Evolutionary conservation across 2,329 filamentous ascomycete genomes (phyloP).

Genomic region (Aspergillus proliferans): DNA sequence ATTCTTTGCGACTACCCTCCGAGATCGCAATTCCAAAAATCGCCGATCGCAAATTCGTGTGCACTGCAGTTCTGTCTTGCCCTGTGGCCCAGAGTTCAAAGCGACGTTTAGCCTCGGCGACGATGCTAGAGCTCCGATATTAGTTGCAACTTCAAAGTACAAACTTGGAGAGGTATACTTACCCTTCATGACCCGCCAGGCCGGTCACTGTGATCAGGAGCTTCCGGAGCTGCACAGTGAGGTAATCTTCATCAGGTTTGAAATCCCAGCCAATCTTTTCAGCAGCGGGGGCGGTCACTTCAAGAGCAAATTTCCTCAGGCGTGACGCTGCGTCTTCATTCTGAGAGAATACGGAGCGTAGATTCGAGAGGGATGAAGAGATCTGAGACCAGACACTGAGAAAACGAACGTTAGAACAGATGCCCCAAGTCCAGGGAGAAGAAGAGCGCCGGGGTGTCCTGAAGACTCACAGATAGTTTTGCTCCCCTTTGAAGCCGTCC

Average conservation of each 20-base stretch:
- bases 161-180: conserved; percentile 30
- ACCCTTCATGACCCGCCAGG: conserved; percentile 67
- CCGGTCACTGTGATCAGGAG: conserved; percentile 72
- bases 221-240: conserved; percentile 75
- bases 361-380: conserved; percentile 64
- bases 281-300: conserved; percentile 67
- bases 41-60: conserved; percentile 72
- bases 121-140: conserved; percentile 44
- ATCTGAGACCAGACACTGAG: conserved; percentile 78
- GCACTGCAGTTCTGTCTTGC: conserved; percentile 61
- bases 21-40: conserved; percentile 75
- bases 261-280: conserved; percentile 83
- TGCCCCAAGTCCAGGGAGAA: neutral
- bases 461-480: conserved; percentile 62
- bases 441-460: neutral
- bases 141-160: neutral
- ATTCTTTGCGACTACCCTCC: conserved; percentile 64
- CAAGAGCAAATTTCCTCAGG: conserved; percentile 71
- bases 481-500: conserved; percentile 75
- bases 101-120: conserved; percentile 66
- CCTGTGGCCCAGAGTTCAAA: conserved; percentile 73
- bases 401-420: neutral
- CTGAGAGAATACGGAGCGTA: conserved; percentile 79
- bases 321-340: conserved; percentile 65
- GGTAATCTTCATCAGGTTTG: conserved; percentile 68